phyloP scores from a whole-genome alignment of 2,329 filamentous ascomycete genomes.

The Dactylellina leptospora region DNA sequence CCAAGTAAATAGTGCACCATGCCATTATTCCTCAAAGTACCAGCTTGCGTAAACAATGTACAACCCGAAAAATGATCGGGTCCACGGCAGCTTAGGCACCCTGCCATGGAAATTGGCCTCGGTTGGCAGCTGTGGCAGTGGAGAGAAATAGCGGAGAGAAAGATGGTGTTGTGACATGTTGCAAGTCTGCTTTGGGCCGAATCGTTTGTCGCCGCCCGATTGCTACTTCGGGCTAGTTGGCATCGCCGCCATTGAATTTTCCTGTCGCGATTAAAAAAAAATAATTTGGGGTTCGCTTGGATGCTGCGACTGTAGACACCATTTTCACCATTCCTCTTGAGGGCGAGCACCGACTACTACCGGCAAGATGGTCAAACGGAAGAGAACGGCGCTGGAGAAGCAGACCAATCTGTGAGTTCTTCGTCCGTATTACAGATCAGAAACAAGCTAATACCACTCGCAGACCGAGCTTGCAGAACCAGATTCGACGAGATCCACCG shows the following conservation, averaged over 20 bases:
- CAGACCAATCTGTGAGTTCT: slow-evolving; percentile 55
- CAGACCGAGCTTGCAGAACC: slow-evolving; percentile 57
- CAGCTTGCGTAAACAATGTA: too few relatives aligned
- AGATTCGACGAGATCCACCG: slow-evolving; percentile 57
- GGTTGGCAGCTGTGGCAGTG: neutral
- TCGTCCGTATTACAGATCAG: neutral
- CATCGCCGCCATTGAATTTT: neutral
- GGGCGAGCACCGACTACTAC: too few relatives aligned
- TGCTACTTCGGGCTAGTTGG: slow-evolving; percentile 8
- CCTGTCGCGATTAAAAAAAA: slow-evolving; percentile 24
- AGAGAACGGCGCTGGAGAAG: slow-evolving; percentile 57
- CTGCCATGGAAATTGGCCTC: too few relatives aligned
- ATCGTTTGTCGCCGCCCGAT: slow-evolving; percentile 1
- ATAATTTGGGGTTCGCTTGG: slow-evolving; percentile 3
- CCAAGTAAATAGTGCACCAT: too few relatives aligned
- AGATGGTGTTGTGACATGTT: slow-evolving; percentile 17
- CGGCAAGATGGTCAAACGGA: slow-evolving; percentile 56
- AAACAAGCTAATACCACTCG: slow-evolving; percentile 18
- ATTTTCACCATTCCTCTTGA: too few relatives aligned
- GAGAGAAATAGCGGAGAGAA: neutral
- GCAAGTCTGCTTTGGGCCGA: slow-evolving; percentile 1
- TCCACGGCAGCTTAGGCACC: too few relatives aligned
- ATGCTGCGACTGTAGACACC: neutral
- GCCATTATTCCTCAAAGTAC: too few relatives aligned
- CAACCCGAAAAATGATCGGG: too few relatives aligned